A percentile compares a stretch with the other conserved stretches of the same genome.
These are phyloP conservation scores for Alloascoidea africana DNA, from an alignment of 805 yeast species.

Conservation along the genomic window DNA sequence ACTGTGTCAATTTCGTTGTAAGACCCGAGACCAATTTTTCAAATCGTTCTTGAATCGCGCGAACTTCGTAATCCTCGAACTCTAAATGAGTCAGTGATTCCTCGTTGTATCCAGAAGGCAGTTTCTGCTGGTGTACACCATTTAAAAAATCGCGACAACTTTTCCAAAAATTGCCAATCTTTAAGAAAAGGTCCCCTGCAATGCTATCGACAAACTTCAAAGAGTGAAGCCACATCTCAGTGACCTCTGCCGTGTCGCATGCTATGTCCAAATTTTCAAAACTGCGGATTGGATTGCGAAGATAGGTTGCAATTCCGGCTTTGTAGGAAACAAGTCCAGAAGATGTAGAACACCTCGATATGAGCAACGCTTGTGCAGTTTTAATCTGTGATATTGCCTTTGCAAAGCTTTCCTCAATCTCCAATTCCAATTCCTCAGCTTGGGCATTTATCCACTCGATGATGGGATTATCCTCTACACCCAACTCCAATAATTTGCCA, in stretches of 20 bases:
- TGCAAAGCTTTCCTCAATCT: conserved; percentile 25
- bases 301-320: background rate
- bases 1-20: conserved; percentile 11
- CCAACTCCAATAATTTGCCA: conserved; percentile 44
- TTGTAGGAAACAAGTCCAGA: background rate
- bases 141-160: conserved; percentile 37
- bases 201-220: conserved; percentile 26
- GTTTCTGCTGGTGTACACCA: conserved; percentile 26
- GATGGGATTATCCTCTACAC: conserved; percentile 51
- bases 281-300: conserved; percentile 8
- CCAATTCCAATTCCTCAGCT: conserved; percentile 22
- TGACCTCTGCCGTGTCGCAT: conserved; percentile 36
- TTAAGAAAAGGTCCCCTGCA: conserved; percentile 18
- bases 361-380: conserved; percentile 24
- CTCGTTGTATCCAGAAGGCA: conserved; percentile 26
- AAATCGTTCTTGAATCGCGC: conserved; percentile 23
- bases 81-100: conserved; percentile 21
- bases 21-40: conserved; percentile 21
- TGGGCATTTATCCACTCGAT: conserved; percentile 43
- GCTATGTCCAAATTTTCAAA: background rate
- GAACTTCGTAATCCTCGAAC: conserved; percentile 28
- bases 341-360: conserved; percentile 9
- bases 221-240: conserved; percentile 45
- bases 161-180: conserved; percentile 36
- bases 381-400: conserved; percentile 25